Base-by-base conservation (phyloP, 257 asterid genomes). In the Plectranthus barbatus region DNA sequence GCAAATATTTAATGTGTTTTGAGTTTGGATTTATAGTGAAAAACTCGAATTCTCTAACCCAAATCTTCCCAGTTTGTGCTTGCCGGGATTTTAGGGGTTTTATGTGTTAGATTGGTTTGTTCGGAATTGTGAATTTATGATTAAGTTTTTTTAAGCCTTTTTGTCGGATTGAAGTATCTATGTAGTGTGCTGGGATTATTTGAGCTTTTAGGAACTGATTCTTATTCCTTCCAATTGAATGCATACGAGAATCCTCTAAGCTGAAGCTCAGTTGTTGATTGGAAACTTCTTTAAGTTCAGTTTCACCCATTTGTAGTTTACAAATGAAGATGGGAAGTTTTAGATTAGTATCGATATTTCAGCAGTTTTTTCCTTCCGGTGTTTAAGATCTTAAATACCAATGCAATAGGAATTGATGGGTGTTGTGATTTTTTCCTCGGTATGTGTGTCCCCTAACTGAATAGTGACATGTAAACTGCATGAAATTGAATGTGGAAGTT, bases 21-120 rank as follows among this genome's bases (percentile, higher is more conserved):
- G 13, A 50, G 69, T 49, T 19, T 50, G 11, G 58, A 21, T 40
- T 51, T 51, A 14, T 18, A 41, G 69, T 31, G 8, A 18, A 47
- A 33, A 69, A 62, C 50, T 64, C 36, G 58, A 37, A 56, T 18
- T 47, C 44, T 66, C 8, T 14, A 48, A 4, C 11, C 60, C 60
- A 33, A 14, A 41, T 59, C 39, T 21, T 6, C 19, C 6, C 62
- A 8, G 55, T 26, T 63, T 54, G 48, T 33, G 73, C 55, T 62
- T 36, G 64, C 44, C 31, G 20, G 70, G 47, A 24, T 18, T 47
- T 67, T 77, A 74, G 81, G 83, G 77, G 52, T 77, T 79, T 74
- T 34, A 36, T 24, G 57, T 46, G 56, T 51, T 59, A 56, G 56
- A 51, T 19, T 61, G 62, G 21, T 56, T 33, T 42, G 37, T 10